These are phyloP conservation scores for Penicillium silybi DNA, from an alignment of 495 filamentous ascomycete species.

Conservation along the genomic window DNA sequence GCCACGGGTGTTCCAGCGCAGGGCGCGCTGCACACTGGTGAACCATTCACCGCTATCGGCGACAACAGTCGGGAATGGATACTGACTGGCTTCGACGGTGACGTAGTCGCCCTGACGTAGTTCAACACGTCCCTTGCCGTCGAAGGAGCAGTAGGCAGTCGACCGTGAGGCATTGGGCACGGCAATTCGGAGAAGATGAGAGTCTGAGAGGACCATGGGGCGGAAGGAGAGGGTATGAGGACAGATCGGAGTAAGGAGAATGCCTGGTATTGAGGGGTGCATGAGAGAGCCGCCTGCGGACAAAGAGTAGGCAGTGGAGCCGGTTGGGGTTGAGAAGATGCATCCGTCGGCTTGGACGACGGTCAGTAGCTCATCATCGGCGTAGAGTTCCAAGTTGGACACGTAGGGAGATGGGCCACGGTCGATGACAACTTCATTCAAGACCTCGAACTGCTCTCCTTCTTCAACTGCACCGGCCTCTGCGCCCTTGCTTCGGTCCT, in stretches of 20 bases:
- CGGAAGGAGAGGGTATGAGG: slow-evolving; percentile 95
- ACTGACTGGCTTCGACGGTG: slow-evolving; percentile 88
- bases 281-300: slow-evolving; percentile 94
- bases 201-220: slow-evolving; percentile 98
- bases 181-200: slow-evolving; percentile 79
- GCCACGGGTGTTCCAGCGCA: slow-evolving; percentile 88
- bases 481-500: slow-evolving; percentile 43
- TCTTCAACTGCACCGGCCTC: slow-evolving; percentile 56
- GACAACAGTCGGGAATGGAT: slow-evolving; percentile 92
- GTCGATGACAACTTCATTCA: slow-evolving; percentile 97
- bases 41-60: slow-evolving; percentile 83
- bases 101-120: slow-evolving; percentile 89
- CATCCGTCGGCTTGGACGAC: slow-evolving; percentile 94
- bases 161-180: slow-evolving; percentile 81
- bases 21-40: slow-evolving; percentile 80
- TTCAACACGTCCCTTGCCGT: slow-evolving; percentile 92
- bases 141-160: slow-evolving; percentile 92
- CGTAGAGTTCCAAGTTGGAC: slow-evolving; percentile 92
- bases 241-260: slow-evolving; percentile 95
- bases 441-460: slow-evolving; percentile 86
- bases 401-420: slow-evolving; percentile 95
- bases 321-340: slow-evolving; percentile 95
- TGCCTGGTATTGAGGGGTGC: slow-evolving; percentile 94
- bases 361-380: slow-evolving; percentile 86
- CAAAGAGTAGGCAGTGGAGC: slow-evolving; percentile 91